A percentile compares a stretch with the other conserved stretches of the same genome.
Conservation (phyloP, 768 basidiomycete genomes). For the Xanthoconium purpureum region DNA sequence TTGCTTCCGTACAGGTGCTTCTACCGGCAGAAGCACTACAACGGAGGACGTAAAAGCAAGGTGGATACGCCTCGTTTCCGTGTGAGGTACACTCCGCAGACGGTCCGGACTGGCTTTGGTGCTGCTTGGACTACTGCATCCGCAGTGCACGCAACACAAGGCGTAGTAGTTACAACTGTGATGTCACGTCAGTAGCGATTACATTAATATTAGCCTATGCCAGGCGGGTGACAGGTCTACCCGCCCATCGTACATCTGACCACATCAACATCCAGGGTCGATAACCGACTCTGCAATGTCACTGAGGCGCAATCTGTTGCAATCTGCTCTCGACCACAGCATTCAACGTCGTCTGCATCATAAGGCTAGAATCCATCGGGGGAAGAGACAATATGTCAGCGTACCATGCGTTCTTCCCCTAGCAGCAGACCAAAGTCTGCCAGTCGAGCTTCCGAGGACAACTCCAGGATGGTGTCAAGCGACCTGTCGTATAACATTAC, state of each 20-base stretch:
- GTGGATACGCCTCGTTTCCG: slow-evolving; percentile 6
- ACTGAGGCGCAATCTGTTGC: slow-evolving; percentile 28
- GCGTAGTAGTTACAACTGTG: slow-evolving; percentile 25
- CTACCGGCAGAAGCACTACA: not conserved
- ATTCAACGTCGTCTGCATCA: slow-evolving; percentile 35
- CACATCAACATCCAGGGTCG: slow-evolving; percentile 13
- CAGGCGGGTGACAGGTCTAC: slow-evolving; percentile 4
- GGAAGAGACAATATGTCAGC: slow-evolving; percentile 22
- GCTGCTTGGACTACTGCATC: slow-evolving; percentile 20
- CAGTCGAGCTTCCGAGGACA: slow-evolving; percentile 46
- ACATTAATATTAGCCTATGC: slow-evolving; percentile 26
- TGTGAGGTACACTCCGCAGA: slow-evolving; percentile 5
- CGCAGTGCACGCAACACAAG: slow-evolving; percentile 13
- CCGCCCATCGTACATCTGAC: slow-evolving; percentile 4
- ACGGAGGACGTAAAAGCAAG: slow-evolving; percentile 7
- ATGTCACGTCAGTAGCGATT: slow-evolving; percentile 27
- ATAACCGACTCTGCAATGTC: slow-evolving; percentile 10
- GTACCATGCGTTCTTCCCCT: slow-evolving; percentile 52
- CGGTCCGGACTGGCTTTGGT: slow-evolving; percentile 14
- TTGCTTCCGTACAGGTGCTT: slow-evolving; percentile 11
- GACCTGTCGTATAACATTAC: slow-evolving; percentile 55
- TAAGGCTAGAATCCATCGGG: slow-evolving; percentile 5
- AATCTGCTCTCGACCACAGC: slow-evolving; percentile 34
- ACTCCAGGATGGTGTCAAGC: slow-evolving; percentile 54
- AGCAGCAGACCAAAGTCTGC: slow-evolving; percentile 45